Base-by-base conservation (phyloP, 2,329 filamentous ascomycete genomes). In the Hortaea werneckii region DNA sequence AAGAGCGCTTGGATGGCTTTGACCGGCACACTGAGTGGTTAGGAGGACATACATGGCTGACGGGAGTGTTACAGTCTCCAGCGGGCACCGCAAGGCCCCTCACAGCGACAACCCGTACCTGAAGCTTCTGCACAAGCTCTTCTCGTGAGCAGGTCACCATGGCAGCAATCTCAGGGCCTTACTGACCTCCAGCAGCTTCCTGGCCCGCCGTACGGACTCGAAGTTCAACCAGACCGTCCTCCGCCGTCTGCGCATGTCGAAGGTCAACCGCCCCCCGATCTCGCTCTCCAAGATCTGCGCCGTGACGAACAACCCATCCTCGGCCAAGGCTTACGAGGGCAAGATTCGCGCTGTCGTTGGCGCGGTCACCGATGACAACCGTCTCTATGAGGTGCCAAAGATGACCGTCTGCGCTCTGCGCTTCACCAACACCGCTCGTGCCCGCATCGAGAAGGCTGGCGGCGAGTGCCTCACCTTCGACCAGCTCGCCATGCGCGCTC, bases 171-270 rank as follows among this genome's bases (percentile, higher is more conserved):
- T 20, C 20, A 20, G 20, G 20, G 20, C 20, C 20, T 20, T 20
- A 20, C 20, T 20, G 20, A 20, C n/a, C 32, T 35, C 32, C 32
- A 9, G 2, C 32, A 47, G 41, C 39, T 63, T 65, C 57, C 55
- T 63, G 46, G 49, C 57, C 56, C 61, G 61, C 75, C 89, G 92
- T 69, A 98, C 92, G 69, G 92, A 96, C 72, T 80, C 87, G 58
- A 80, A 80, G 76, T 98, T 98, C 86, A 98, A 98, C 85, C 94
- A 95, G 80, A 86, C 92, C 65, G 82, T 98, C 68, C 86, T 98
- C 65, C 88, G 90, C 71, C 87, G 92, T 67, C 85, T 98, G 53
- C 95, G 40, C 41, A 26, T 37, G 9, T 34, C 28, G 35, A 48
- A 48, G 34, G 53, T 53, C 53, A 55, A 56, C 53, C 43, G 48